phyloP scores from a whole-genome alignment of 805 yeast genomes.

The Priceomyces castillae region DNA sequence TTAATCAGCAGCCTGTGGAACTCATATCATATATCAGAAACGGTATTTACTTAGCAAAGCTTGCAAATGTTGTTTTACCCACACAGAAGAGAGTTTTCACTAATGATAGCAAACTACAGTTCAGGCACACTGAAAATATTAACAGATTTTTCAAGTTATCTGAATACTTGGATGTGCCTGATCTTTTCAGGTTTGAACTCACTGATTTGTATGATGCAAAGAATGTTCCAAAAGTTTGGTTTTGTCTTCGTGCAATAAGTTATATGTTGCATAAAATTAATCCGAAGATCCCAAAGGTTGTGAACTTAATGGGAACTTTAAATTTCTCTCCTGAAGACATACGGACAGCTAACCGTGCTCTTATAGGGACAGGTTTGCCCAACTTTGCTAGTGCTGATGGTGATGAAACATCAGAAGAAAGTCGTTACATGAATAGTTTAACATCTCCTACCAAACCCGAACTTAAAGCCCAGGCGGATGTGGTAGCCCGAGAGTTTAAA shows the following conservation, averaged over 20 bases:
- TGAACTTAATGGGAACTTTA: constrained; percentile 58
- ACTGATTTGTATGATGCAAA: constrained; percentile 92
- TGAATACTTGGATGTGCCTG: constrained; percentile 73
- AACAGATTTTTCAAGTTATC: constrained; percentile 74
- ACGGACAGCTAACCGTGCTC: constrained; percentile 63
- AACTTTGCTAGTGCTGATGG: constrained; percentile 56
- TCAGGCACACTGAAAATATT: constrained; percentile 90
- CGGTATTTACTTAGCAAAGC: constrained; percentile 81
- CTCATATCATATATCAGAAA: constrained; percentile 68
- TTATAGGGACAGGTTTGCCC: constrained; percentile 68
- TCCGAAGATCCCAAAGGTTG: constrained; percentile 55
- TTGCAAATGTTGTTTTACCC: constrained; percentile 72
- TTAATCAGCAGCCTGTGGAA: constrained; percentile 54
- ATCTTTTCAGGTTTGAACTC: constrained; percentile 82
- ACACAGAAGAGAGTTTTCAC: constrained; percentile 54
- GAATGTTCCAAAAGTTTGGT: constrained; percentile 89
- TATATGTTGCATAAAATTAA: constrained; percentile 62
- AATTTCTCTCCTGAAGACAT: constrained; percentile 70
- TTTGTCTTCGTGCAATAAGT: constrained; percentile 86
- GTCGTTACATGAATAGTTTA: constrained; percentile 22
- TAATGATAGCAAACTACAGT: constrained; percentile 60
- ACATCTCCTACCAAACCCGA: constrained; percentile 14
- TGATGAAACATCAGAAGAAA: constrained; percentile 13
- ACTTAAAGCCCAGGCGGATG: constrained; percentile 3
- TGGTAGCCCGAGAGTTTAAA: background rate